These are phyloP conservation scores for Ophiocordyceps camponoti-leonardi DNA, from an alignment of 2,329 filamentous ascomycete genomes.

Conservation along the genomic window DNA sequence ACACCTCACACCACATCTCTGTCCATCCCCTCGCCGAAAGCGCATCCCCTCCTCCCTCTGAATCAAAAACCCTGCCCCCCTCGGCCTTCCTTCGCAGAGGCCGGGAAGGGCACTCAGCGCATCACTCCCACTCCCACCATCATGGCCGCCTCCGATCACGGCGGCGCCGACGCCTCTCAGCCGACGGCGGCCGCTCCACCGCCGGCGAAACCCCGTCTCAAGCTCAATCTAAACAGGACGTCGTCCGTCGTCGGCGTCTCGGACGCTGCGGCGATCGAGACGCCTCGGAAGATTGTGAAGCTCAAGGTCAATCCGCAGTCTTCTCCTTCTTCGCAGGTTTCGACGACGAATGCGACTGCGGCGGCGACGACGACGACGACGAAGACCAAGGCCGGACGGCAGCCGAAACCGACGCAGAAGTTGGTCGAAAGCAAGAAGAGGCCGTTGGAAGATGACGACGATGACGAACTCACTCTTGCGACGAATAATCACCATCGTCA, in stretches of 20 bases:
- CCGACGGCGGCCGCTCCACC: slow-evolving; percentile 4
- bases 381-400: slow-evolving; percentile 43
- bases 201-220: slow-evolving; percentile 19
- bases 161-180: slow-evolving; percentile 4
- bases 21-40: not conserved
- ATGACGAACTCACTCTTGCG: slow-evolving; percentile 20
- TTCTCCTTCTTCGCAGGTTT: slow-evolving; percentile 2
- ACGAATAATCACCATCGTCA: too few relatives aligned
- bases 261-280: slow-evolving; percentile 9
- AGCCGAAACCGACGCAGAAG: slow-evolving; percentile 41
- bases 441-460: slow-evolving; percentile 36
- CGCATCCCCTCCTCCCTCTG: not conserved
- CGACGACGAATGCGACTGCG: not conserved
- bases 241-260: slow-evolving; percentile 8
- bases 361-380: slow-evolving; percentile 4
- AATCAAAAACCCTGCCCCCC: not conserved
- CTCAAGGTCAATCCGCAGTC: slow-evolving; percentile 21
- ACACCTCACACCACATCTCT: not conserved
- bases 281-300: slow-evolving; percentile 19
- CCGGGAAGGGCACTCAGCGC: not conserved
- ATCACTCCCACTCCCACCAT: slow-evolving; percentile 1
- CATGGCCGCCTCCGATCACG: slow-evolving; percentile 13
- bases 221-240: slow-evolving; percentile 20
- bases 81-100: not conserved
- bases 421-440: slow-evolving; percentile 43